Conservation (phyloP, 768 basidiomycete genomes). For the Boletus rex-veris region DNA sequence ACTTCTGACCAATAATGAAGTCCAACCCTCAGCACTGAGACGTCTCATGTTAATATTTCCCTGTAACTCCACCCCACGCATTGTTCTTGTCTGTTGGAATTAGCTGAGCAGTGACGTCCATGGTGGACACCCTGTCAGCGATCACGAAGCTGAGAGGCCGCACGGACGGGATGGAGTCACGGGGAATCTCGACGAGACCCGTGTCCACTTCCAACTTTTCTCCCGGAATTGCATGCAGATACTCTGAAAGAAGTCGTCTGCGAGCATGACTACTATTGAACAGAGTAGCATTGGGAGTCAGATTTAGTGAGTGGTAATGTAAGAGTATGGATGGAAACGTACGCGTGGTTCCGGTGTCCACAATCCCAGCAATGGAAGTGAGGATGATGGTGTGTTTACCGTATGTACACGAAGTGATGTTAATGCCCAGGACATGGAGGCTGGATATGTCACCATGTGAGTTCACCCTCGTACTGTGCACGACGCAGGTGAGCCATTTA, state of each 20-base stretch:
- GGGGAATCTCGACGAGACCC: not conserved
- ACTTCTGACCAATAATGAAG: not conserved
- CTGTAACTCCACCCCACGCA: slow-evolving; percentile 8
- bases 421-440: slow-evolving; percentile 27
- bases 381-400: slow-evolving; percentile 12
- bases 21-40: not conserved
- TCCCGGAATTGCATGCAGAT: slow-evolving; percentile 15
- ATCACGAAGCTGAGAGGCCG: slow-evolving; percentile 5
- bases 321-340: not conserved
- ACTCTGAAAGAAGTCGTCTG: slow-evolving; percentile 14
- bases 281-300: not conserved
- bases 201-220: not conserved
- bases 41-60: slow-evolving; percentile 1
- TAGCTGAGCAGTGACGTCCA: slow-evolving; percentile 21
- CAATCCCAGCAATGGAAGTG: slow-evolving; percentile 23
- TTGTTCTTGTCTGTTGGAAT: slow-evolving; percentile 14
- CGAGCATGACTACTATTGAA: slow-evolving; percentile 19
- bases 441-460: slow-evolving; percentile 23
- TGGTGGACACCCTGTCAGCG: not conserved
- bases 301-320: not conserved
- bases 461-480: slow-evolving; percentile 17
- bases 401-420: slow-evolving; percentile 18
- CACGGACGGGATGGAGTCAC: not conserved
- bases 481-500: not conserved
- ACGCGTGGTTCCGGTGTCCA: slow-evolving; percentile 29